Evolutionary conservation across 805 yeast genomes (phyloP).

Genomic region (Barnettozyma populi): DNA sequence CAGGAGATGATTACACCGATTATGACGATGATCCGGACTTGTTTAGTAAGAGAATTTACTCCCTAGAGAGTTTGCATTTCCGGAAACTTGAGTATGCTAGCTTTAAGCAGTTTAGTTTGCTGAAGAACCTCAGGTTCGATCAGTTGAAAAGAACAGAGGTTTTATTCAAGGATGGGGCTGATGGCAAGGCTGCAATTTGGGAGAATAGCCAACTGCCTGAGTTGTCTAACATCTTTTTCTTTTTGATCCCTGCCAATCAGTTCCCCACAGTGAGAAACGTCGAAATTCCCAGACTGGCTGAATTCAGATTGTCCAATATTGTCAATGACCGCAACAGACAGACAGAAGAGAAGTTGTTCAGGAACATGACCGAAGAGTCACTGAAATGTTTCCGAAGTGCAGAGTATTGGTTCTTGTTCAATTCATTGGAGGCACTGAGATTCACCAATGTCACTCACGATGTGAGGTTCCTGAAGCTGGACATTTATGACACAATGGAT

Average conservation of each 20-base stretch:
- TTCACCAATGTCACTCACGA: neutral
- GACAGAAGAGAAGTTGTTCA: neutral
- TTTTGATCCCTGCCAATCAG: neutral
- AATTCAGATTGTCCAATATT: neutral
- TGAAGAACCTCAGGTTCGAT: neutral
- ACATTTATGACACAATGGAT: neutral
- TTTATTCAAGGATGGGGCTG: neutral
- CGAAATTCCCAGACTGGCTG: neutral
- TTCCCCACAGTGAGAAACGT: conserved; percentile 1
- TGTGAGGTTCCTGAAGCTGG: neutral
- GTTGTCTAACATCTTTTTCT: neutral
- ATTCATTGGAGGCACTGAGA: neutral
- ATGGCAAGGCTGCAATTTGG: neutral
- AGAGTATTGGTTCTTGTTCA: neutral
- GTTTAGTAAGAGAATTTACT: neutral
- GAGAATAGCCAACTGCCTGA: neutral
- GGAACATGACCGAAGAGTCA: neutral
- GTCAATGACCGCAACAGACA: neutral
- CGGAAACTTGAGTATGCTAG: neutral
- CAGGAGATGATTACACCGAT: neutral
- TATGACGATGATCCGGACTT: conserved; percentile 1
- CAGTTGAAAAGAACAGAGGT: neutral
- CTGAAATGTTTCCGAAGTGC: neutral
- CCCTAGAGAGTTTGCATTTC: neutral
- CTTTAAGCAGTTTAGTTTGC: neutral